A percentile compares a stretch with the other conserved stretches of the same genome.
Conservation (phyloP, 179 eudicot genomes). For the Beta corolliflora region DNA sequence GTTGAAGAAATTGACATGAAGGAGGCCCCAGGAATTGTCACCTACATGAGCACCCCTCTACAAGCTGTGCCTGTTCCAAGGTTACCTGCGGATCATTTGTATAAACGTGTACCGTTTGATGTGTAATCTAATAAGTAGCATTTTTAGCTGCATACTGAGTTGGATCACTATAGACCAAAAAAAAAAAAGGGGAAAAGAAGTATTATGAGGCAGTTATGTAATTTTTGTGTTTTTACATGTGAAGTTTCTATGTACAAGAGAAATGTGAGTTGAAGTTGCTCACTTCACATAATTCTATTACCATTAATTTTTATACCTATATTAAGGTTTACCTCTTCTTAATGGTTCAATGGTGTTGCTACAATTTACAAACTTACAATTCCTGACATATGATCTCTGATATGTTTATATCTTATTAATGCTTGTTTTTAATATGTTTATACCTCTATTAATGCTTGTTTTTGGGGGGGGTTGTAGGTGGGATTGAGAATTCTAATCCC, state of each 20-base stretch:
- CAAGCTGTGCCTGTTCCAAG: constrained; percentile 68
- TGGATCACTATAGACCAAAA: too few species aligned
- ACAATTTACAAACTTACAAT: too few species aligned
- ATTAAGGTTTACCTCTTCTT: too few species aligned
- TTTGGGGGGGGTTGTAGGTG: too few species aligned
- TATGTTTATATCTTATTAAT: too few species aligned
- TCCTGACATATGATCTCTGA: too few species aligned
- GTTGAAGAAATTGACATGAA: constrained; percentile 66
- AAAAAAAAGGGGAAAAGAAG: too few species aligned
- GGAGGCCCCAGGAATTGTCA: constrained; percentile 67
- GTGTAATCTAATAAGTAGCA: constrained; percentile 31
- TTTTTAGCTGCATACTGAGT: constrained; percentile 12
- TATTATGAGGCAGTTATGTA: not conserved
- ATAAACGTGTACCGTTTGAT: constrained; percentile 54
- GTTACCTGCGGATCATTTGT: constrained; percentile 52
- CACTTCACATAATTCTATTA: not conserved
- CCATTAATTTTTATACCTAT: too few species aligned
- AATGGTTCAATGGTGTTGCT: too few species aligned
- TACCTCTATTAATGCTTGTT: too few species aligned
- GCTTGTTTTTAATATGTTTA: too few species aligned
- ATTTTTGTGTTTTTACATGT: constrained; percentile 10
- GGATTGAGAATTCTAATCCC: too few species aligned
- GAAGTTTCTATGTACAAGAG: constrained; percentile 10
- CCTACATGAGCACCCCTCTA: constrained; percentile 63
- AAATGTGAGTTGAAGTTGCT: not conserved